phyloP scores from a whole-genome alignment of 2,329 filamentous ascomycete species.

The Botryotinia convoluta region DNA sequence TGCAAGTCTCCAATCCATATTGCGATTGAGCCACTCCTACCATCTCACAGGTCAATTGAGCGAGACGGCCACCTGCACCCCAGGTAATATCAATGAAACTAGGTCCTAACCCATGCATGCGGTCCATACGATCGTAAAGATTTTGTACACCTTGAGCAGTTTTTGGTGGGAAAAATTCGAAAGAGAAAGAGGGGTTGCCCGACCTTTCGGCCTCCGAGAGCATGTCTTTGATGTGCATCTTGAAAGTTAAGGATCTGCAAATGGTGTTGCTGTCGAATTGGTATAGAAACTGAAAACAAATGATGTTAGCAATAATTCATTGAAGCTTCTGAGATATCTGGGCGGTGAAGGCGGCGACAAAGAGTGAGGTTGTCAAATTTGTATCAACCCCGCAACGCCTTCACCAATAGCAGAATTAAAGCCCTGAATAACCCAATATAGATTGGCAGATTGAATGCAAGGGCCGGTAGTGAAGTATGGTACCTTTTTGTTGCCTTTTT shows the following conservation, averaged over 20 bases:
- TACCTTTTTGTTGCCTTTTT: slow-evolving; percentile 17
- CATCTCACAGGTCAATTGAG: slow-evolving; percentile 95
- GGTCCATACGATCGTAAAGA: slow-evolving; percentile 98
- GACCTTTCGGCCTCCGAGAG: slow-evolving; percentile 76
- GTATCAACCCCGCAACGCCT: slow-evolving; percentile 6
- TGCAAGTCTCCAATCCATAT: slow-evolving; percentile 95
- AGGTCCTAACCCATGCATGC: slow-evolving; percentile 92
- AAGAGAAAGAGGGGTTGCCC: slow-evolving; percentile 87
- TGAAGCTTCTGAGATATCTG: not conserved
- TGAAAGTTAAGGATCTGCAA: slow-evolving; percentile 39
- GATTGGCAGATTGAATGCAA: not conserved
- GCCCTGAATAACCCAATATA: not conserved
- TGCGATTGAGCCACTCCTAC: slow-evolving; percentile 92
- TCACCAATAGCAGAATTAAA: not conserved
- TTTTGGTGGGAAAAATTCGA: slow-evolving; percentile 99
- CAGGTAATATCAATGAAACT: slow-evolving; percentile 98
- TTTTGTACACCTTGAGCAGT: slow-evolving; percentile 98
- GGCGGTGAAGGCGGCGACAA: not conserved
- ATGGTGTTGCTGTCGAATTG: not conserved
- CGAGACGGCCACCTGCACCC: slow-evolving; percentile 90
- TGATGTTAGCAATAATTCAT: slow-evolving; percentile 17
- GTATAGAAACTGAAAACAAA: slow-evolving; percentile 18
- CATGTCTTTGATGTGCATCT: slow-evolving; percentile 95
- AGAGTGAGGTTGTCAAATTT: not conserved
- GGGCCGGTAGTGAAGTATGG: not conserved